Base-by-base conservation (phyloP, 2,329 filamentous ascomycete genomes). In the Gliomastix tumulicola region DNA sequence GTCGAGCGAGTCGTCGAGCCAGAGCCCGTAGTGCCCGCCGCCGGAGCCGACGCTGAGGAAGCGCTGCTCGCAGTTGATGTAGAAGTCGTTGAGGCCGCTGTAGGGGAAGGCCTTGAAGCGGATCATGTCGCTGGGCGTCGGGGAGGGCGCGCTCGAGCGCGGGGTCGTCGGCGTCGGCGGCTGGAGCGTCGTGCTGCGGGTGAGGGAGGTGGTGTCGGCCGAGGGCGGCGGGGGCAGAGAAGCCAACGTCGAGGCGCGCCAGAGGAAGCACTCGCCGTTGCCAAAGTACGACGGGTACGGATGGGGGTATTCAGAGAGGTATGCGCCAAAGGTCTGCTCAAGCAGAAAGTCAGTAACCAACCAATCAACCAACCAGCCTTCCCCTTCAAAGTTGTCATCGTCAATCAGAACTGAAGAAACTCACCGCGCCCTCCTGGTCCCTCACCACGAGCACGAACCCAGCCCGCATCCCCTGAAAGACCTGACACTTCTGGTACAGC, bases 51-150 rank as follows among this genome's bases (percentile, higher is more conserved):
- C 73, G 51, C 85, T 92, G 12, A 98, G 61, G 56, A 85, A 97
- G 18, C 81, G 76, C 4, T 78, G 70, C 62, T 97, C 88, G 61
- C 90, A 97, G 51, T 94, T 84, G 47, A 97, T 92, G 67, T 90
- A 88, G 57, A 94, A 98, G 59, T 97, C 92, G 57, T 98, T 97
- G 28, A 94, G 76, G 6, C 92, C 92, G 39, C 85, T 94, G 54
- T 96, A 97, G 0, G 90, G 89, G 51, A 97, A 98, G 0, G 90
- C 90, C 62, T 95, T 96, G 73, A 98, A 98, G 16, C 92, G 80
- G 47, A 97, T 87, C 19, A 79, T 74, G 43, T 90, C 85, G 5
- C 79, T 76, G 5, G 79, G 78, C 19, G 69, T 73, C 2, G 73
- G 50, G 5, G 41, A 50, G 21, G 45, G 35, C 25, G 40, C 32